Base-by-base conservation (phyloP, 768 basidiomycete species). In the Tricholoma hemisulphureum region DNA sequence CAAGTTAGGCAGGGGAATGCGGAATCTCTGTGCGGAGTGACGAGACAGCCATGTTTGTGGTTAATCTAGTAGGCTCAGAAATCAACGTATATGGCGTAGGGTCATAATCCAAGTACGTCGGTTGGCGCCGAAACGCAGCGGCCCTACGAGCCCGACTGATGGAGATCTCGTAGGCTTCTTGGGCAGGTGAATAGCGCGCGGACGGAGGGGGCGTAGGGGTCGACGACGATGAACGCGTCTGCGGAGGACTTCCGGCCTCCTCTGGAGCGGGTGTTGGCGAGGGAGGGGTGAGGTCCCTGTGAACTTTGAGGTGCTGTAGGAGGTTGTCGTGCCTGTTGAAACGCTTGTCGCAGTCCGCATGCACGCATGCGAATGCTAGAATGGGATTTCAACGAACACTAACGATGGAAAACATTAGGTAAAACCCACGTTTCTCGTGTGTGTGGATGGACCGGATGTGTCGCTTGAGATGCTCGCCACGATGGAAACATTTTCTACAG, bases 251-350 rank as follows among this genome's bases (percentile, higher is more conserved):
- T 56, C 39, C 53, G 14, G 16, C 50, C 20, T 58, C 50, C 51
- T 64, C 41, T 50, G 16, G n/a, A 13, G 60, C 59, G 4, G 51
- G 35, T 10, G 43, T 24, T 8, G 56, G 56, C 11, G 61, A 61
- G 16, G 59, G 56, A 13, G 63, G 56, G 2, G 59, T 54, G 26
- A 64, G 54, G 35, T 77, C 74, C 58, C 81, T 79, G 71, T 91
- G 89, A 16, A 90, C 86, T 64, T 86, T 85, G 68, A 87, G 73
- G 64, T 92, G 90, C 70, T 92, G 90, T 48, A 88, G 78, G 31
- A 92, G 81, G 69, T 92, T 92, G 67, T 92, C 90, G 62, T 87
- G 87, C 59, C 90, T 80, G 58, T 88, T 89, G 69, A 92, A 93
- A 63, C 77, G 78, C 68, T 89, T 89, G 67, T 82, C 82, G 72